phyloP scores from a whole-genome alignment of 345 rosid species.

The Melaleuca alternifolia region DNA sequence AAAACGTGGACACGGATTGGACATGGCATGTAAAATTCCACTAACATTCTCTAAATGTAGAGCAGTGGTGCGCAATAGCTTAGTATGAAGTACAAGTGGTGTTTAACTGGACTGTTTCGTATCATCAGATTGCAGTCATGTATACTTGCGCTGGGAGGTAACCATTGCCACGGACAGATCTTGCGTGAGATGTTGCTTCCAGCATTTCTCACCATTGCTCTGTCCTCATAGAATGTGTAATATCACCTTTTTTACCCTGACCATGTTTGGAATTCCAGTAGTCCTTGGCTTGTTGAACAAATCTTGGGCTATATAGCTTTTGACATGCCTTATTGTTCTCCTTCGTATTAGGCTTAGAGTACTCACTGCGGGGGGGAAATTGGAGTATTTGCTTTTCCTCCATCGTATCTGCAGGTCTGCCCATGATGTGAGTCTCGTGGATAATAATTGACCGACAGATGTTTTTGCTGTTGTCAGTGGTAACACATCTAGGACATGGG shows the following conservation, averaged over 20 bases:
- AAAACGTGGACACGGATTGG: background rate
- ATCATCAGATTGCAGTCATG: background rate
- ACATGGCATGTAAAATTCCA: background rate
- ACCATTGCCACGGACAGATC: background rate
- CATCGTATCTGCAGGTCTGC: slow-evolving; percentile 43
- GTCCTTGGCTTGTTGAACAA: background rate
- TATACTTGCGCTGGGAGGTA: background rate
- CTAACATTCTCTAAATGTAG: background rate
- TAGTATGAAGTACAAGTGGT: background rate
- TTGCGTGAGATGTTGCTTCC: background rate
- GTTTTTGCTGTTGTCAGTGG: slow-evolving; percentile 50
- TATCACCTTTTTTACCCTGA: background rate
- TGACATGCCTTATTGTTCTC: background rate
- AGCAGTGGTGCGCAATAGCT: background rate
- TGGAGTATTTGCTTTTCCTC: background rate
- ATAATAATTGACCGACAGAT: slow-evolving; percentile 56
- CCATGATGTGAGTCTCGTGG: slow-evolving; percentile 58
- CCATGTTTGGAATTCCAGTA: background rate
- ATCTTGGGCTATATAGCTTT: background rate
- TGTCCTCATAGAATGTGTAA: background rate
- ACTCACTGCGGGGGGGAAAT: background rate
- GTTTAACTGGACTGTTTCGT: background rate
- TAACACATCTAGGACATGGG: slow-evolving; percentile 74
- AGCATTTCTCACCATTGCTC: background rate
- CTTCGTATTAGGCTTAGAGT: background rate